These are phyloP conservation scores for Urochloa ruziziensis DNA, from an alignment of 176 grass and related monocot species.

Conservation along the genomic window DNA sequence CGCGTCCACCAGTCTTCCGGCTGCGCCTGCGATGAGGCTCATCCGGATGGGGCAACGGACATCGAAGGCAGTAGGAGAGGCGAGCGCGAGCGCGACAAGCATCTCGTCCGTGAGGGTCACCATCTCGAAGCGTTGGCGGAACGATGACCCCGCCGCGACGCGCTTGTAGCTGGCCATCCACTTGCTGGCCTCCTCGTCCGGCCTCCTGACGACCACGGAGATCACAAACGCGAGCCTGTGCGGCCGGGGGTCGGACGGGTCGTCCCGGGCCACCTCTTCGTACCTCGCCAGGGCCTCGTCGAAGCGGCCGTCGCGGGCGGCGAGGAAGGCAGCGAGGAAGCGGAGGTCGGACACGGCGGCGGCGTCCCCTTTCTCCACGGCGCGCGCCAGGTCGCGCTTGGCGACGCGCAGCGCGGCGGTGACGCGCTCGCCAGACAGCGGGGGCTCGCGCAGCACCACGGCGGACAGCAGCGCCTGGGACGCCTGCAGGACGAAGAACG, in stretches of 20 bases:
- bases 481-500: background rate
- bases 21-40: background rate
- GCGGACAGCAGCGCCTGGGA: background rate
- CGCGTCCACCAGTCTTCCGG: background rate
- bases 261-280: background rate
- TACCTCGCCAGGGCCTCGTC: background rate
- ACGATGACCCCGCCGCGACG: background rate
- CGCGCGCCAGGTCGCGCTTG: background rate
- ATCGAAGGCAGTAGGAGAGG: too few relatives aligned
- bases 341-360: background rate
- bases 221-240: background rate
- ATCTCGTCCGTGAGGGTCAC: background rate
- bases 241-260: constrained; percentile 4
- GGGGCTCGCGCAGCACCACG: background rate
- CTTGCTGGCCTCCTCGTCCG: background rate
- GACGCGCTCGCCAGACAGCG: background rate
- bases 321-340: constrained; percentile 12
- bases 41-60: background rate
- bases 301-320: too few relatives aligned
- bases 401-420: background rate
- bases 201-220: background rate
- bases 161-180: background rate
- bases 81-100: background rate
- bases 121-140: too few relatives aligned
- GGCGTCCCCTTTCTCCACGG: background rate